Percentiles rank a stretch among this genome's conserved stretches.
Conservation (phyloP, 208 protist species). For the Trypanosoma avium region DNA sequence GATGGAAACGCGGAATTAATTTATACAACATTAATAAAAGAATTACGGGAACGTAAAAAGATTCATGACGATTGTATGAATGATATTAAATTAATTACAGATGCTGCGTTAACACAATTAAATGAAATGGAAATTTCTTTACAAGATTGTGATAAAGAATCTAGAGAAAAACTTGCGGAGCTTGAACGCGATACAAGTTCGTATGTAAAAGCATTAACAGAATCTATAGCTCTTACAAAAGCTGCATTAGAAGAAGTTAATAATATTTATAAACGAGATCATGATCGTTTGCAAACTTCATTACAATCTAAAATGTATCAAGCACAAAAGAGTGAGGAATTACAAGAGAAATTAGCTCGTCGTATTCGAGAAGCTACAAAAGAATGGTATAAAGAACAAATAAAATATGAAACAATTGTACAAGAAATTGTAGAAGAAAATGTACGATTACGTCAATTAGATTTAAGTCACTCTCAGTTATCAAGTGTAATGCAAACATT, state of each 20-base stretch:
- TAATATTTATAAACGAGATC: slow-evolving; percentile 18
- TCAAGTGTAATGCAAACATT: too few relatives aligned
- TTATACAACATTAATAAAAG: slow-evolving; percentile 55
- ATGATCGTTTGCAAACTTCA: slow-evolving; percentile 28
- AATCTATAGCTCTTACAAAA: slow-evolving; percentile 1
- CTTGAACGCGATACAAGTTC: slow-evolving; percentile 34
- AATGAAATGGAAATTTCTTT: slow-evolving; percentile 31
- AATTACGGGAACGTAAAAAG: slow-evolving; percentile 45
- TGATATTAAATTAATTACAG: slow-evolving; percentile 20
- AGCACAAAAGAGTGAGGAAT: slow-evolving; percentile 42
- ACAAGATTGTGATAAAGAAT: slow-evolving; percentile 23
- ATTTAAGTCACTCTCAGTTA: slow-evolving; percentile 59
- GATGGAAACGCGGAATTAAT: slow-evolving; percentile 36
- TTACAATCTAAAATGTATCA: slow-evolving; percentile 34
- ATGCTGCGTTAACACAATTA: slow-evolving; percentile 5
- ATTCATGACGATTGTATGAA: slow-evolving; percentile 23
- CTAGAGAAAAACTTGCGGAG: slow-evolving; percentile 24
- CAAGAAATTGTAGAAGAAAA: slow-evolving; percentile 63
- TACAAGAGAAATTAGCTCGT: slow-evolving; percentile 70
- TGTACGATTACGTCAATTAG: slow-evolving; percentile 55
- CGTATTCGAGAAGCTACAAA: slow-evolving; percentile 78
- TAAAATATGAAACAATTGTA: slow-evolving; percentile 53
- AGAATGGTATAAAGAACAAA: slow-evolving; percentile 68
- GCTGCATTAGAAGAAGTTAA: slow-evolving; percentile 16
- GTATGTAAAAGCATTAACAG: slow-evolving; percentile 23